Evolutionary conservation across 208 protist genomes (phyloP).

Genomic region (Wallacemonas sp.): DNA sequence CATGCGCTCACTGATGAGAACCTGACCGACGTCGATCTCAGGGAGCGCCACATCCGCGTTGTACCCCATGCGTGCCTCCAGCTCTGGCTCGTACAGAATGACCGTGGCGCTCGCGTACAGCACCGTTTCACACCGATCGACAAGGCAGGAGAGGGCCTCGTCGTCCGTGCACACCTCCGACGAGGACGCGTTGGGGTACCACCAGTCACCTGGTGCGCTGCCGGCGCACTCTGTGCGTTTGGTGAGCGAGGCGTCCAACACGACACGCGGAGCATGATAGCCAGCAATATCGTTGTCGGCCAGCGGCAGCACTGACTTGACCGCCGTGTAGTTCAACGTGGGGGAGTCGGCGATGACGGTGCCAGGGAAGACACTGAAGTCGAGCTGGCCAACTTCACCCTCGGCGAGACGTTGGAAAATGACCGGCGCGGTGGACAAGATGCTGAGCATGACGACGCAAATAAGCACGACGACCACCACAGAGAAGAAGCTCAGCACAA

Average conservation of each 20-base stretch:
- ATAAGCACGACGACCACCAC: constrained; percentile 73
- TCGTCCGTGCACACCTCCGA: constrained; percentile 1
- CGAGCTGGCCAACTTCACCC: constrained; percentile 35
- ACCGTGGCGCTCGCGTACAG: not conserved
- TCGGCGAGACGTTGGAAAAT: constrained; percentile 73
- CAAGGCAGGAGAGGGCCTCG: constrained; percentile 17
- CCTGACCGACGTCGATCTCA: not conserved
- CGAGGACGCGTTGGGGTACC: constrained; percentile 18
- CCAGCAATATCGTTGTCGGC: constrained; percentile 13
- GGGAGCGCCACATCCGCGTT: constrained; percentile 24
- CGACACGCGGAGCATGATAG: constrained; percentile 35
- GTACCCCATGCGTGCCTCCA: constrained; percentile 43
- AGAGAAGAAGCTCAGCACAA: constrained; percentile 64
- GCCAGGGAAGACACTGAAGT: constrained; percentile 49
- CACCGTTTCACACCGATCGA: constrained; percentile 3
- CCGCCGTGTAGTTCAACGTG: constrained; percentile 57
- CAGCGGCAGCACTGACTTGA: constrained; percentile 24
- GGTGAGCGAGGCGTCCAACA: not conserved
- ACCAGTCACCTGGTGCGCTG: not conserved
- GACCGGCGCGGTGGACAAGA: constrained; percentile 62
- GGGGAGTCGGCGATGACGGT: constrained; percentile 25
- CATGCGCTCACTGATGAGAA: constrained; percentile 23
- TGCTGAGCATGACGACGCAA: constrained; percentile 60
- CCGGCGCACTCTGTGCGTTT: not conserved
- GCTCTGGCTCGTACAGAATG: constrained; percentile 26